Percentiles rank a stretch among this genome's conserved stretches.
These are phyloP conservation scores for Talaromyces verruculosus DNA, from an alignment of 2,329 filamentous ascomycete species.

Conservation along the genomic window DNA sequence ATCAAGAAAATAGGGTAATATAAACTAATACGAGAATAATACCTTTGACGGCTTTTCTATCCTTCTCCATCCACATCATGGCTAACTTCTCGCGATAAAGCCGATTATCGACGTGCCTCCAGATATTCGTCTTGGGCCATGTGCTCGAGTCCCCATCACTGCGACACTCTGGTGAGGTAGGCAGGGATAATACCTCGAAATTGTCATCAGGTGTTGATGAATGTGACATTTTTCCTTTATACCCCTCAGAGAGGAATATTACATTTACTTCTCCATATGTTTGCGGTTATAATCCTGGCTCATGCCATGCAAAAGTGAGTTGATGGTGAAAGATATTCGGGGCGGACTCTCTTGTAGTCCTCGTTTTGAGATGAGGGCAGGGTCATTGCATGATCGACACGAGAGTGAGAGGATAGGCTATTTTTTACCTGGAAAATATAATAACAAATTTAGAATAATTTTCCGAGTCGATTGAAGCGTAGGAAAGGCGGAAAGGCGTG, in stretches of 20 bases:
- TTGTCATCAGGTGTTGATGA: neutral
- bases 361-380: neutral
- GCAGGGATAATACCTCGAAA: conserved; percentile 32
- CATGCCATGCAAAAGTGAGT: neutral
- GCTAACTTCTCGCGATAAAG: conserved; percentile 52
- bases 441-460: neutral
- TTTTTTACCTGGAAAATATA: neutral
- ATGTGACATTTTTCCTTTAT: conserved; percentile 3
- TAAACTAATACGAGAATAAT: conserved; percentile 7
- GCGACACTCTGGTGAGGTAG: conserved; percentile 34
- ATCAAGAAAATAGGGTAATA: neutral
- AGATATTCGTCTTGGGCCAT: conserved; percentile 41
- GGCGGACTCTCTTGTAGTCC: neutral
- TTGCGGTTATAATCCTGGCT: neutral
- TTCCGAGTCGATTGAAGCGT: neutral
- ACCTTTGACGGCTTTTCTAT: conserved; percentile 41
- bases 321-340: neutral
- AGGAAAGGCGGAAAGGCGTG: neutral
- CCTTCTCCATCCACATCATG: conserved; percentile 49
- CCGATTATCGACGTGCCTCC: conserved; percentile 40
- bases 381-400: neutral
- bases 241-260: neutral
- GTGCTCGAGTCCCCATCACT: conserved; percentile 41
- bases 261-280: neutral
- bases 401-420: too few relatives aligned